These are phyloP conservation scores for Claviceps pazoutovae DNA, from an alignment of 2,329 filamentous ascomycete genomes.

Conservation along the genomic window DNA sequence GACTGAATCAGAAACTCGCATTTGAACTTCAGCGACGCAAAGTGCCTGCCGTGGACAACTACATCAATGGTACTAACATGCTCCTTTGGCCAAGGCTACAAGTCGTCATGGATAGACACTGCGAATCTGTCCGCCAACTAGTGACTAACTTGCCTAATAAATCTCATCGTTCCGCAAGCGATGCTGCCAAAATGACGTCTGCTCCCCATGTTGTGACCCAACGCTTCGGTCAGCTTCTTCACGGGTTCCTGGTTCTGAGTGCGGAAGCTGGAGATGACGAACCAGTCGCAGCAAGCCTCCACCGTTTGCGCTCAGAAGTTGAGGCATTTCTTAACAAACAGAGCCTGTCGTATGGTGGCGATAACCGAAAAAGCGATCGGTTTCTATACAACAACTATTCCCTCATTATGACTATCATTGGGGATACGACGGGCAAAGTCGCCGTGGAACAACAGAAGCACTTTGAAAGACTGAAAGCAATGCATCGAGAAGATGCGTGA, in stretches of 20 bases:
- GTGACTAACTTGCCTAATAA: conserved; percentile 38
- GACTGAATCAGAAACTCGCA: conserved; percentile 83
- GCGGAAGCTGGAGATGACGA: conserved; percentile 91
- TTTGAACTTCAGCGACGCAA: conserved; percentile 89
- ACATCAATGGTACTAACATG: conserved; percentile 93
- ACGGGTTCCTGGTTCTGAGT: conserved; percentile 70
- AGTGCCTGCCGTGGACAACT: conserved; percentile 75
- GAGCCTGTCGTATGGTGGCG: conserved; percentile 57
- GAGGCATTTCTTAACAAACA: conserved; percentile 70
- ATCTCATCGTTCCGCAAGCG: conserved; percentile 27
- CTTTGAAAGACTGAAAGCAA: conserved; percentile 53
- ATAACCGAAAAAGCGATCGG: conserved; percentile 66
- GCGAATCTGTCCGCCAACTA: conserved; percentile 63
- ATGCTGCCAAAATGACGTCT: conserved; percentile 50
- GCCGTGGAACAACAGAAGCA: conserved; percentile 60
- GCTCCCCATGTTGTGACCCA: conserved; percentile 89
- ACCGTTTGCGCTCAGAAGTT: conserved; percentile 64
- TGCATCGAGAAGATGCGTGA: conserved; percentile 34
- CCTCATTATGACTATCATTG: conserved; percentile 82
- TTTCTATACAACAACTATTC: conserved; percentile 97
- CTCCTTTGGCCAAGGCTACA: conserved; percentile 93
- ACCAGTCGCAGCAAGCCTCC: conserved; percentile 70
- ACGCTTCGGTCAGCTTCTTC: conserved; percentile 84
- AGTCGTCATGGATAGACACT: conserved; percentile 83
- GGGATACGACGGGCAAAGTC: conserved; percentile 59